phyloP scores from a whole-genome alignment of 2,329 filamentous ascomycete genomes.

The Thelonectria discophora region DNA sequence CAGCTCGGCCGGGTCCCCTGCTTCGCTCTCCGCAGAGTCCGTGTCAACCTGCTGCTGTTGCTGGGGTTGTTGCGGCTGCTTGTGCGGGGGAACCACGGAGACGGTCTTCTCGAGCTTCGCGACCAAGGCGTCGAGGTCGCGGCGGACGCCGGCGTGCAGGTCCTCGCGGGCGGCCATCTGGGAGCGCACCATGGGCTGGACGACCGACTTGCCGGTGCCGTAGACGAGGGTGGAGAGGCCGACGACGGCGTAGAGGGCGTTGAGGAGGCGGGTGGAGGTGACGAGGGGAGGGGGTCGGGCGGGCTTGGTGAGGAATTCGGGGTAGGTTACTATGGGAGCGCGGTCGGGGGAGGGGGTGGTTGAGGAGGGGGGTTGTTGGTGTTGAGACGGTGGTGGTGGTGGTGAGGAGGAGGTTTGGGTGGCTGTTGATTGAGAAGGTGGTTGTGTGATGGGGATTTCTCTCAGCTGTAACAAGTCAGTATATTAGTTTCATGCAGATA shows the following conservation, averaged over 20 bases:
- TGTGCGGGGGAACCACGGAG: constrained; percentile 64
- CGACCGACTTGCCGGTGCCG: constrained; percentile 73
- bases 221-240: constrained; percentile 72
- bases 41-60: constrained; percentile 36
- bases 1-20: constrained; percentile 76
- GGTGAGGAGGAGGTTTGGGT: constrained; percentile 36
- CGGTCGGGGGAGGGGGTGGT: constrained; percentile 50
- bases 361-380: too few relatives aligned
- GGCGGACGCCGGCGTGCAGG: constrained; percentile 59
- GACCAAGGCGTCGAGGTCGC: constrained; percentile 57
- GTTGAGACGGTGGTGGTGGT: not conserved
- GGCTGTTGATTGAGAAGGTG: constrained; percentile 20
- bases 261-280: constrained; percentile 66
- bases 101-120: constrained; percentile 64
- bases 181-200: constrained; percentile 68
- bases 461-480: constrained; percentile 16
- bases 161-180: constrained; percentile 62
- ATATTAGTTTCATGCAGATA: not conserved
- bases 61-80: constrained; percentile 39
- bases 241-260: constrained; percentile 66
- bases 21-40: constrained; percentile 51
- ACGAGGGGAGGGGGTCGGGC: constrained; percentile 67
- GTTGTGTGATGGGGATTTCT: constrained; percentile 23
- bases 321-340: constrained; percentile 73
- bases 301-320: constrained; percentile 71